Evolutionary conservation across 1,284 basidiomycete species (phyloP).

Genomic region (Naganishia cerealis): DNA sequence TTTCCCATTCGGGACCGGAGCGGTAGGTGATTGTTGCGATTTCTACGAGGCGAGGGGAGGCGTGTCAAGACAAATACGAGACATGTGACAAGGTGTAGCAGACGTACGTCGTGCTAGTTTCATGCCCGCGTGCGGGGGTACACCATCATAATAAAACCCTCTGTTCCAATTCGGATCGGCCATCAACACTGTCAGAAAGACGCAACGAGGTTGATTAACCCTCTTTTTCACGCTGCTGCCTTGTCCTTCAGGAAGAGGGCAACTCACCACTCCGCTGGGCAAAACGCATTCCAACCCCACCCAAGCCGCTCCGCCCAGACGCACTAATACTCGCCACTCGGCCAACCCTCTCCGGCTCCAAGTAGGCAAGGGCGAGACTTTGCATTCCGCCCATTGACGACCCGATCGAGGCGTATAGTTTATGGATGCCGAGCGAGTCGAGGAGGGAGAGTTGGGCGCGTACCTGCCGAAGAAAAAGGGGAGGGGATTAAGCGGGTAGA

Average conservation of each 20-base stretch:
- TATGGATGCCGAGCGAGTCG: slow-evolving; percentile 79
- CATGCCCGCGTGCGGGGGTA: slow-evolving; percentile 96
- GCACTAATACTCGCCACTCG: slow-evolving; percentile 92
- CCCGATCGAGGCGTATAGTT: slow-evolving; percentile 88
- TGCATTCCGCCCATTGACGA: slow-evolving; percentile 98
- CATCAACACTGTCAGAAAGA: slow-evolving; percentile 74
- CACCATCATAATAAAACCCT: slow-evolving; percentile 92
- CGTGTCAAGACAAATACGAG: background rate
- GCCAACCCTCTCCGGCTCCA: slow-evolving; percentile 83
- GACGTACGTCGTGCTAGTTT: slow-evolving; percentile 89
- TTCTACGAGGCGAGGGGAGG: slow-evolving; percentile 59
- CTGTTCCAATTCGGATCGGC: slow-evolving; percentile 99
- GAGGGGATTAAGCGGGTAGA: background rate
- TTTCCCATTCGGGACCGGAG: slow-evolving; percentile 98
- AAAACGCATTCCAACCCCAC: slow-evolving; percentile 91
- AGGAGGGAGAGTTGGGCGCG: slow-evolving; percentile 85
- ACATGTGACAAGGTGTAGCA: background rate
- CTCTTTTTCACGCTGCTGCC: background rate
- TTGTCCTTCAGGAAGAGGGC: background rate
- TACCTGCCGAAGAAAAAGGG: slow-evolving; percentile 44
- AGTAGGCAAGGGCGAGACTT: slow-evolving; percentile 89
- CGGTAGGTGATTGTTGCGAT: slow-evolving; percentile 99
- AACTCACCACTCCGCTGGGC: slow-evolving; percentile 85
- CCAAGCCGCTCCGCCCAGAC: slow-evolving; percentile 84
- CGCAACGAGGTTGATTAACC: background rate